Evolutionary conservation across 257 asterid species (phyloP).

Genomic region (Solanum bulbocastanum): DNA sequence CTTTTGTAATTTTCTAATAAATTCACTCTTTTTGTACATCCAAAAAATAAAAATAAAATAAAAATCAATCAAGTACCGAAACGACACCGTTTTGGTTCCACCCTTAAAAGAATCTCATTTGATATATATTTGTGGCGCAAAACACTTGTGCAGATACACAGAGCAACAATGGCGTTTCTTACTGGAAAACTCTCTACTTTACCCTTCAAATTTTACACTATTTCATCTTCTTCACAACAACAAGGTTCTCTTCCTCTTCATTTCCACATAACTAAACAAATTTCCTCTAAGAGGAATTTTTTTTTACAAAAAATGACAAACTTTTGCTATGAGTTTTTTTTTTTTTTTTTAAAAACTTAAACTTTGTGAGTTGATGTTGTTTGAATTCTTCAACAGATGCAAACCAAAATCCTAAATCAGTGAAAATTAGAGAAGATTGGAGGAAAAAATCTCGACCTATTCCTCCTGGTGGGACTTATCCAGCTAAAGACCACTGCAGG

Average conservation of each 20-base stretch:
- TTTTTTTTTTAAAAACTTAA: neutral
- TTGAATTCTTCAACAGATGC: constrained; percentile 20
- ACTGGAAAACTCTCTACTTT: constrained; percentile 31
- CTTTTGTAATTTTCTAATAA: no score
- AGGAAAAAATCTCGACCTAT: constrained; percentile 77
- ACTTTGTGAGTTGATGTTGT: neutral
- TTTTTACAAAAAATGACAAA: neutral
- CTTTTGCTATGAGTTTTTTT: neutral
- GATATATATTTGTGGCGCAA: neutral
- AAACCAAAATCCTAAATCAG: constrained; percentile 30
- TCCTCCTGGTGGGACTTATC: constrained; percentile 94
- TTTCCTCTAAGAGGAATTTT: neutral
- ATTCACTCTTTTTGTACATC: neutral
- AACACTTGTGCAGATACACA: neutral
- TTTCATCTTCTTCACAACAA: constrained; percentile 22
- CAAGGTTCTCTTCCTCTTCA: neutral
- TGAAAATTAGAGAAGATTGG: constrained; percentile 86
- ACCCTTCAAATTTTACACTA: constrained; percentile 35
- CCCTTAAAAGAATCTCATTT: neutral
- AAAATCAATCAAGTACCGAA: neutral
- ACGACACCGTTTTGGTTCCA: neutral
- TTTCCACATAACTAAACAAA: neutral
- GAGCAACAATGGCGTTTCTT: constrained; percentile 42
- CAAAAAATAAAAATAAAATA: neutral
- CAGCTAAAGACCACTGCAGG: constrained; percentile 99